These are phyloP conservation scores for Saccharomyces jurei DNA, from an alignment of 805 yeast genomes.

Conservation along the genomic window DNA sequence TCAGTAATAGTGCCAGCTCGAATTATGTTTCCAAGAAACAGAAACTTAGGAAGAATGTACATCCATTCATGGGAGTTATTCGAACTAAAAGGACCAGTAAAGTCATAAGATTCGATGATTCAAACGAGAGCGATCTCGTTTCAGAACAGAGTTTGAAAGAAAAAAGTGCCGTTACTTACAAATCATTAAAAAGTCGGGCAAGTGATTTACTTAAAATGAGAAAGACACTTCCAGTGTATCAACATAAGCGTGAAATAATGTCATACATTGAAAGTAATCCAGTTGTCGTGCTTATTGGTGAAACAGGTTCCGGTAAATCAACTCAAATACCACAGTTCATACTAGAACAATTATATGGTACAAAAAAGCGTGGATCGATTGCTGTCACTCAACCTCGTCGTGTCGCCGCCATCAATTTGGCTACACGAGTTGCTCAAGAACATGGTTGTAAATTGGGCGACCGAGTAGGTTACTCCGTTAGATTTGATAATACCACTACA, in stretches of 20 bases:
- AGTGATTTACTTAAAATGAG: constrained; percentile 44
- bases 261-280: constrained; percentile 45
- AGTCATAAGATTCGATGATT: constrained; percentile 34
- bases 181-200: constrained; percentile 32
- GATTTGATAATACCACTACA: constrained; percentile 69
- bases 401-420: constrained; percentile 93
- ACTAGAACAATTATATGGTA: constrained; percentile 34
- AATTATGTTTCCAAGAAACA: background rate
- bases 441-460: constrained; percentile 68
- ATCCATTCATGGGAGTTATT: constrained; percentile 10
- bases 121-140: constrained; percentile 19
- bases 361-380: constrained; percentile 41
- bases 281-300: constrained; percentile 84
- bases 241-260: constrained; percentile 56
- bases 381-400: constrained; percentile 97
- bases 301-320: constrained; percentile 96
- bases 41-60: constrained; percentile 4
- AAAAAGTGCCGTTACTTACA: constrained; percentile 14
- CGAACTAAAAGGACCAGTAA: constrained; percentile 13
- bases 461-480: constrained; percentile 85
- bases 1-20: background rate
- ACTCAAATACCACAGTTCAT: constrained; percentile 93
- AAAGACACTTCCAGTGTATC: constrained; percentile 64
- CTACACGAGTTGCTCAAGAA: constrained; percentile 87
- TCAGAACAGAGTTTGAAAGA: constrained; percentile 10